Conservation (phyloP, 2,329 filamentous ascomycete species). For the Berkeleyomyces basicola region DNA sequence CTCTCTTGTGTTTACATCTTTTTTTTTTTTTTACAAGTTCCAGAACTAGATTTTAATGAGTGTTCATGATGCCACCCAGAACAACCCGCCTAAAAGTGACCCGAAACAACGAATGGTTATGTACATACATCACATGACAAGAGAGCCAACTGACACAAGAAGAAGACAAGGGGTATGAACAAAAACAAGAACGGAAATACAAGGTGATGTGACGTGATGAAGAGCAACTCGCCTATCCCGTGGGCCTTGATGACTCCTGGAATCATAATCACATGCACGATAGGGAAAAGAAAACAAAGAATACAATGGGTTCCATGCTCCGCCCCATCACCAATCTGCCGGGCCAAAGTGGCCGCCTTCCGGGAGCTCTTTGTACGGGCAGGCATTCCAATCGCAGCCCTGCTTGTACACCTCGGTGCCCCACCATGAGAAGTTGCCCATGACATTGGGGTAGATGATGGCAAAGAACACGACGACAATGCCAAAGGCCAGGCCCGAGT, state of each 20-base stretch:
- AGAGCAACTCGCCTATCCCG: no score
- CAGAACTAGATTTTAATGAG: background rate
- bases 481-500: conserved; percentile 67
- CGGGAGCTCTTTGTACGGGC: conserved; percentile 47
- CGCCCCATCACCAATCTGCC: conserved; percentile 31
- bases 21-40: background rate
- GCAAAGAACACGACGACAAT: conserved; percentile 75
- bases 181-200: background rate
- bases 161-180: background rate
- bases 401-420: conserved; percentile 72
- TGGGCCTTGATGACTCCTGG: no score
- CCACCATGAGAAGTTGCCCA: conserved; percentile 67
- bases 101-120: background rate
- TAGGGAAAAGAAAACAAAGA: background rate
- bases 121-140: background rate
- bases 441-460: conserved; percentile 65
- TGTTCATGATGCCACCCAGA: background rate
- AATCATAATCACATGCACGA: no score
- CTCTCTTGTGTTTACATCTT: background rate
- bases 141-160: background rate
- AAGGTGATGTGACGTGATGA: no score
- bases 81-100: background rate
- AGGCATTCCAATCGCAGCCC: conserved; percentile 74
- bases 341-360: conserved; percentile 53
- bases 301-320: background rate